phyloP scores from a whole-genome alignment of 2,329 filamentous ascomycete species.

The Colletotrichum sojae region DNA sequence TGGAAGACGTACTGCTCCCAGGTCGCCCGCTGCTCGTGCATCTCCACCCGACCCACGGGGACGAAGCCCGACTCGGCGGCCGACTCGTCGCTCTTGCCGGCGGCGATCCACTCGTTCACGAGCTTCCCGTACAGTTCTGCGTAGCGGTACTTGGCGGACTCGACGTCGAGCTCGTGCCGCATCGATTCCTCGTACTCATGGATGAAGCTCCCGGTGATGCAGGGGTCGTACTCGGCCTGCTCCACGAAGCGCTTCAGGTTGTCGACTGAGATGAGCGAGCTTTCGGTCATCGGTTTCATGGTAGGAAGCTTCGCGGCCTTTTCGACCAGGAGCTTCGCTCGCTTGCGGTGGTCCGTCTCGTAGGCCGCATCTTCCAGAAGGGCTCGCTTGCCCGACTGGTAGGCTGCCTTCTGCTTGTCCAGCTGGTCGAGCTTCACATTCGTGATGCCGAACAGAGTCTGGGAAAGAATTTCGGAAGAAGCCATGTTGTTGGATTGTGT shows the following conservation, averaged over 20 bases:
- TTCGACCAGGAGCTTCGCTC: conserved; percentile 52
- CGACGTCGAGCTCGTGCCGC: conserved; percentile 60
- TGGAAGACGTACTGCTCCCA: conserved; percentile 73
- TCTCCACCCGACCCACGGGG: conserved; percentile 64
- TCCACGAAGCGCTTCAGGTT: conserved; percentile 67
- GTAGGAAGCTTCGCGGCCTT: conserved; percentile 52
- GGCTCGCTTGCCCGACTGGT: conserved; percentile 60
- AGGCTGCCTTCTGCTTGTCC: conserved; percentile 63
- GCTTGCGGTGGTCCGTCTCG: conserved; percentile 46
- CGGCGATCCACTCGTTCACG: conserved; percentile 67
- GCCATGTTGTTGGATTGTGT: conserved; percentile 46
- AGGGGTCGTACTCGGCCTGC: conserved; percentile 67
- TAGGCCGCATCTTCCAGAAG: conserved; percentile 52
- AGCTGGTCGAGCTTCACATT: conserved; percentile 71
- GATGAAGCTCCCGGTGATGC: conserved; percentile 62
- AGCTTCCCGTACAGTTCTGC: conserved; percentile 69
- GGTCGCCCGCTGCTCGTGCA: conserved; percentile 64
- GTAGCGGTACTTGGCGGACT: conserved; percentile 68
- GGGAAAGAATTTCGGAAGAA: conserved; percentile 58
- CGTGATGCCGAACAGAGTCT: conserved; percentile 69
- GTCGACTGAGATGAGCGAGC: conserved; percentile 49
- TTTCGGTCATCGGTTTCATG: conserved; percentile 48
- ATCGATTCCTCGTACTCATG: conserved; percentile 62
- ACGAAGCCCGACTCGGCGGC: conserved; percentile 57
- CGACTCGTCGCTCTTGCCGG: conserved; percentile 49